Percentiles rank a stretch among this genome's conserved stretches.
Evolutionary conservation across 192 early-diverging fungal genomes (phyloP).

Genomic region (Dispira simplex): DNA sequence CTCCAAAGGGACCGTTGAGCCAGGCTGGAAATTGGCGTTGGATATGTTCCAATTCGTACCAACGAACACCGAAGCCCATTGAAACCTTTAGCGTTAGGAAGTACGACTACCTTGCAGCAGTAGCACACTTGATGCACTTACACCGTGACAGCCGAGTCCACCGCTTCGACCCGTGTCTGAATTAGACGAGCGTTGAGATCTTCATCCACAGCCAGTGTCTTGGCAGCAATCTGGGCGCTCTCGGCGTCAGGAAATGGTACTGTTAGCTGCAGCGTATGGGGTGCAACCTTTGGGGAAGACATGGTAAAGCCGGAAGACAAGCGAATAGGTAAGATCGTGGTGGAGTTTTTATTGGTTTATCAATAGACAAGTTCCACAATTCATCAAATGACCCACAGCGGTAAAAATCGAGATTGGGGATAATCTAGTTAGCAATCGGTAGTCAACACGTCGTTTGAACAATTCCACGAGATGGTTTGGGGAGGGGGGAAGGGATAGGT

Average conservation of each 20-base stretch:
- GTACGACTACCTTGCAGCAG: not conserved
- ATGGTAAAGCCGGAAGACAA: too few relatives aligned
- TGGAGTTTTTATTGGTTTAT: too few relatives aligned
- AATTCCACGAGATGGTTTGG: too few relatives aligned
- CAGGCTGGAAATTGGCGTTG: not conserved
- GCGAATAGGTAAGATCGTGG: too few relatives aligned
- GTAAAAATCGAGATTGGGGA: too few relatives aligned
- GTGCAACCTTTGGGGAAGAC: too few relatives aligned
- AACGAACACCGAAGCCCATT: conserved; percentile 1
- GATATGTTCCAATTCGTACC: not conserved
- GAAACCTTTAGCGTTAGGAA: not conserved
- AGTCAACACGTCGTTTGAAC: too few relatives aligned
- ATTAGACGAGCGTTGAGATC: conserved; percentile 28
- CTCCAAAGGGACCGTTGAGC: not conserved
- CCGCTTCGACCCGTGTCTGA: conserved; percentile 14
- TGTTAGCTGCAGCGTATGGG: not conserved
- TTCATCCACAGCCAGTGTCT: conserved; percentile 25
- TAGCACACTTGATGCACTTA: conserved; percentile 14
- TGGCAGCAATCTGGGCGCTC: conserved; percentile 24
- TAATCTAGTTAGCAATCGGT: too few relatives aligned
- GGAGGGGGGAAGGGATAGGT: too few relatives aligned
- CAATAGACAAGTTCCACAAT: too few relatives aligned
- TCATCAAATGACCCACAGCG: too few relatives aligned
- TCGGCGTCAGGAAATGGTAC: conserved; percentile 25
- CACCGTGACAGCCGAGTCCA: conserved; percentile 20